Conservation (phyloP, 495 filamentous ascomycete species). For the Penicillium egyptiacum region DNA sequence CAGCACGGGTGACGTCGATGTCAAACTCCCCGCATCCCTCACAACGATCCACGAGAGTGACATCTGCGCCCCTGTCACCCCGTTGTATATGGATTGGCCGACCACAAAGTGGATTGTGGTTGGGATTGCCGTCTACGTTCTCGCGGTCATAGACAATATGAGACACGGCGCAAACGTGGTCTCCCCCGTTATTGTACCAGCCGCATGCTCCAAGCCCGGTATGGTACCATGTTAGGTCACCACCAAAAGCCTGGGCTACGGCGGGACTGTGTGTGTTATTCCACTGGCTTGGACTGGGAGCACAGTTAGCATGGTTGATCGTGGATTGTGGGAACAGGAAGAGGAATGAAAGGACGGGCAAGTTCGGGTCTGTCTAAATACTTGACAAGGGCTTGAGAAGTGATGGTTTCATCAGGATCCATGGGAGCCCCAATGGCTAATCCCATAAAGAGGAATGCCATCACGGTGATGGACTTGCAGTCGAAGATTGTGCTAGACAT, state of each 20-base stretch:
- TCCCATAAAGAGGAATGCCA: background rate
- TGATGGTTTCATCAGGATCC: background rate
- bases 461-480: background rate
- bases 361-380: background rate
- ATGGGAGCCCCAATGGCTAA: background rate
- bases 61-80: conserved; percentile 57
- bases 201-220: conserved; percentile 74
- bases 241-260: conserved; percentile 21
- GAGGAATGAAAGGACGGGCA: background rate
- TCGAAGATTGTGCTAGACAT: background rate
- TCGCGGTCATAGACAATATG: conserved; percentile 66
- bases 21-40: conserved; percentile 62
- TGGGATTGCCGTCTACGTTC: conserved; percentile 57
- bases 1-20: conserved; percentile 62
- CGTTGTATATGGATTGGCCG: conserved; percentile 57
- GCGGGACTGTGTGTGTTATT: background rate
- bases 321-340: background rate
- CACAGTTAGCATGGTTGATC: background rate
- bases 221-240: conserved; percentile 71
- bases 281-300: background rate
- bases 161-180: conserved; percentile 65
- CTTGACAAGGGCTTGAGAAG: background rate
- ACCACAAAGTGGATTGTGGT: conserved; percentile 70
- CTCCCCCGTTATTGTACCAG: conserved; percentile 46
- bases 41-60: conserved; percentile 76